phyloP scores from a whole-genome alignment of 208 protist species.

The Acanthamoeba polyphaga region DNA sequence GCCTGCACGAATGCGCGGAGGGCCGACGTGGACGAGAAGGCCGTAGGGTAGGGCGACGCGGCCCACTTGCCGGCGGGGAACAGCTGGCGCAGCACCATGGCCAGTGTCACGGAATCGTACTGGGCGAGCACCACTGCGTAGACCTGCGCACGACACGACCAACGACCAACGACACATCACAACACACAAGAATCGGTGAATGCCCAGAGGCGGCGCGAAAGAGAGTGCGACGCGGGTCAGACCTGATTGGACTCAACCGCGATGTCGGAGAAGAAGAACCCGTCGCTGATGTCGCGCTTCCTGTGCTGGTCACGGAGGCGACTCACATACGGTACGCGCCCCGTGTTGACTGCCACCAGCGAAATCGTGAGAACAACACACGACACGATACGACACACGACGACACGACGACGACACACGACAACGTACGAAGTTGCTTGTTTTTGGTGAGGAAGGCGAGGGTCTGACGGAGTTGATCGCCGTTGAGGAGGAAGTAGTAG shows the following conservation, averaged over 20 bases:
- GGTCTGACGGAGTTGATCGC: constrained; percentile 10
- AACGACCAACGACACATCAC: no score
- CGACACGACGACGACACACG: not conserved
- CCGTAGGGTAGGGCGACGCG: constrained; percentile 32
- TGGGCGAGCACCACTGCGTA: constrained; percentile 59
- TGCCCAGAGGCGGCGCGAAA: not conserved
- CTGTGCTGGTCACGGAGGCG: not conserved
- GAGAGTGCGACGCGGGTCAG: not conserved
- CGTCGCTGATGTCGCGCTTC: constrained; percentile 62
- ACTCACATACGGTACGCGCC: constrained; percentile 7
- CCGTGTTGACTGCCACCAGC: constrained; percentile 12
- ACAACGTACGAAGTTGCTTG: not conserved
- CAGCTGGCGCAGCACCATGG: constrained; percentile 18
- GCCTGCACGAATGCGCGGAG: not conserved
- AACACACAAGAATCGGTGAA: not conserved
- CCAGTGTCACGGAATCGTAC: constrained; percentile 67
- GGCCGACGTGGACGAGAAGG: constrained; percentile 21
- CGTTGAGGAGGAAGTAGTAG: constrained; percentile 7
- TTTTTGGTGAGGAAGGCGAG: constrained; percentile 17
- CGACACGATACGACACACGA: not conserved
- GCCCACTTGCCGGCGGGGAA: constrained; percentile 4
- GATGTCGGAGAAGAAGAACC: constrained; percentile 59
- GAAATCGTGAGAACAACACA: not conserved
- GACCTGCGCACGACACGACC: not conserved
- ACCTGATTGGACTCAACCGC: constrained; percentile 40